Evolutionary conservation across 2,329 filamentous ascomycete species (phyloP), one percentile per base, ranked within the genome.

Genomic region (Sporothrix inflata): DNA sequence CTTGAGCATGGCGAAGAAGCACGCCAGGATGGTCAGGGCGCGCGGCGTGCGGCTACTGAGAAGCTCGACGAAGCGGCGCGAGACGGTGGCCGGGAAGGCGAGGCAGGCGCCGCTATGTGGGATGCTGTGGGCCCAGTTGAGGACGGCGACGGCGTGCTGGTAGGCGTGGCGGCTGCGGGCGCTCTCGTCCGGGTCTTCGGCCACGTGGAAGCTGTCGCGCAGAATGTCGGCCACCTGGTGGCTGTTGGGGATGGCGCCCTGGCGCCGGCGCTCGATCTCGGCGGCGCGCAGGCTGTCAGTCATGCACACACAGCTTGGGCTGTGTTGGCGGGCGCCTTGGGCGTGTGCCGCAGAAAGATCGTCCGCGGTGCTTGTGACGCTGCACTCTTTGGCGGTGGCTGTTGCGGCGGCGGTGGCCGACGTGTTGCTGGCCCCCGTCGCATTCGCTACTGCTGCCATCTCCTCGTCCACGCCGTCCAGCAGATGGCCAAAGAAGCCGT

Each of bases 1-100:
- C 77, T 90, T 90, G 63, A 92, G 82, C 49, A 91, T 81, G 38
- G 88, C 89, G 76, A 91, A 91, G 78, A 91, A 92, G 78, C 88
- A 89, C 7, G 89, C 89, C 1, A 91, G 84, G 47, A 91, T 88
- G 42, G 87, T 85, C 38, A 92, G 82, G 1, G 89, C 88, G 14
- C 89, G 87, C 1, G 89, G 89, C 14, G 87, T 84, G 72, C 87
- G 85, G 70, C 84, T 82, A 74, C 87, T 85, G 14, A 92, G 83
- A 40, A 88, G 84, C 71, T 89, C 88, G 75, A 89, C 86, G 77
- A 86, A 91, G 24, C 84, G 87, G 72, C 85, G 87, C 14, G 85
- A 89, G 6, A 92, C 88, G 2, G 88, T 90, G 19, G 89, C 89
- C 1, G 90, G 89, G 79, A 91, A 89, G 71, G 89, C 83, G 4